These are phyloP conservation scores for Phaeosphaeriaceae sp. DNA, from an alignment of 2,329 filamentous ascomycete species.

Conservation along the genomic window DNA sequence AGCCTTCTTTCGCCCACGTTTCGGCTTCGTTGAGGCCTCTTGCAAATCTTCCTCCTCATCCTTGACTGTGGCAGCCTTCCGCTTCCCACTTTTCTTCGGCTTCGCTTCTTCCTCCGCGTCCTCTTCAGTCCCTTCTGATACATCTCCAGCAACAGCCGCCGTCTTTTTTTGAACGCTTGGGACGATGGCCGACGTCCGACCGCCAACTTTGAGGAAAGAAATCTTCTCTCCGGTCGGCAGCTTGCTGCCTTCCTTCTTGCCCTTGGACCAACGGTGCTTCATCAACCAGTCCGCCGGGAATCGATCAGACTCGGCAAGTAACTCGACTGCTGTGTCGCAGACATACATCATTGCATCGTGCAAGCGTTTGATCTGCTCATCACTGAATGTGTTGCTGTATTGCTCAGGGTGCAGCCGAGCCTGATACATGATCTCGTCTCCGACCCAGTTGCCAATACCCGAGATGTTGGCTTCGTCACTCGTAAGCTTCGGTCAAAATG, in stretches of 20 bases:
- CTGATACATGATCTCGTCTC: conserved; percentile 91
- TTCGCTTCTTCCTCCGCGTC: conserved; percentile 31
- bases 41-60: conserved; percentile 29
- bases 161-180: conserved; percentile 87
- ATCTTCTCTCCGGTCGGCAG: conserved; percentile 88
- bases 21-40: conserved; percentile 22
- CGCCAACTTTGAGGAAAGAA: conserved; percentile 86
- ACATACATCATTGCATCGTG: conserved; percentile 79
- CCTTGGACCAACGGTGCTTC: conserved; percentile 88
- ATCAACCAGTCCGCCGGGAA: conserved; percentile 90
- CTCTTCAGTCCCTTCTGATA: conserved; percentile 46
- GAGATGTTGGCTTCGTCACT: conserved; percentile 71
- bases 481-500: not conserved
- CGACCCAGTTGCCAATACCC: conserved; percentile 97
- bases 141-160: conserved; percentile 64
- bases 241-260: conserved; percentile 73
- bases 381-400: conserved; percentile 82
- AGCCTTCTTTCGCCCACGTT: conserved; percentile 30
- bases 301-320: conserved; percentile 79
- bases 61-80: conserved; percentile 39
- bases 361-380: conserved; percentile 74
- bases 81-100: conserved; percentile 45
- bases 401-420: conserved; percentile 90
- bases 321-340: conserved; percentile 79
- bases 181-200: conserved; percentile 88